phyloP scores from a whole-genome alignment of 306 rosid species.

The Nissolia schottii region DNA sequence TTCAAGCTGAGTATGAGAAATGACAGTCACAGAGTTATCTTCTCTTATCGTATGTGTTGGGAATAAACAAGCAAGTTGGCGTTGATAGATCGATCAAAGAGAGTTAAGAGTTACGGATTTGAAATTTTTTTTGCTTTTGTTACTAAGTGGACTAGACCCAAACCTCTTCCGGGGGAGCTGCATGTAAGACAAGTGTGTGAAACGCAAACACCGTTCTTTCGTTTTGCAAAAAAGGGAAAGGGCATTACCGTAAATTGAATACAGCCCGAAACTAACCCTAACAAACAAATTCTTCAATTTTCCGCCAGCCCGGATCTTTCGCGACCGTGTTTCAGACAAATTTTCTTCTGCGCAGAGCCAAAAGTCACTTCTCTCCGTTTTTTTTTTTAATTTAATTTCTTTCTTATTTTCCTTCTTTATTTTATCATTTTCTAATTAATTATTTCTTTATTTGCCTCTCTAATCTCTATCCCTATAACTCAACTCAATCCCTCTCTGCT shows the following conservation, averaged over 20 bases:
- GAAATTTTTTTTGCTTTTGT: neutral
- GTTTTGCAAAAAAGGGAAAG: neutral
- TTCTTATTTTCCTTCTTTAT: neutral
- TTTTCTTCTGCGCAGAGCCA: slow-evolving; percentile 62
- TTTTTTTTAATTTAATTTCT: neutral
- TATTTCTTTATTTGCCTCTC: neutral
- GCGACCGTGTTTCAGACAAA: slow-evolving; percentile 78
- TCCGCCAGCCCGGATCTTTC: slow-evolving; percentile 74
- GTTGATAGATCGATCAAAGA: neutral
- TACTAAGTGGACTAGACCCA: neutral
- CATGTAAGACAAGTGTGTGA: slow-evolving; percentile 88
- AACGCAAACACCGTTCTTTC: slow-evolving; percentile 6
- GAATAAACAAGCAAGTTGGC: too few species aligned
- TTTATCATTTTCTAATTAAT: too few species aligned
- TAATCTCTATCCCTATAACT: slow-evolving; percentile 13
- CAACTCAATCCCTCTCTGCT: slow-evolving; percentile 28
- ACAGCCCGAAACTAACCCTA: slow-evolving; percentile 27
- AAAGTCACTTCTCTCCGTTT: slow-evolving; percentile 46
- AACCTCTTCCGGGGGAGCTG: slow-evolving; percentile 34
- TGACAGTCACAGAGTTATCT: too few species aligned
- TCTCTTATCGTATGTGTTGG: too few species aligned
- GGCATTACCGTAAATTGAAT: slow-evolving; percentile 5
- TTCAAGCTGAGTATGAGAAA: too few species aligned
- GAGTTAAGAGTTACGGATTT: neutral
- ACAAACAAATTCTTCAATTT: slow-evolving; percentile 46